phyloP scores from a whole-genome alignment of 2,329 filamentous ascomycete genomes.

The Talaromyces funiculosus region DNA sequence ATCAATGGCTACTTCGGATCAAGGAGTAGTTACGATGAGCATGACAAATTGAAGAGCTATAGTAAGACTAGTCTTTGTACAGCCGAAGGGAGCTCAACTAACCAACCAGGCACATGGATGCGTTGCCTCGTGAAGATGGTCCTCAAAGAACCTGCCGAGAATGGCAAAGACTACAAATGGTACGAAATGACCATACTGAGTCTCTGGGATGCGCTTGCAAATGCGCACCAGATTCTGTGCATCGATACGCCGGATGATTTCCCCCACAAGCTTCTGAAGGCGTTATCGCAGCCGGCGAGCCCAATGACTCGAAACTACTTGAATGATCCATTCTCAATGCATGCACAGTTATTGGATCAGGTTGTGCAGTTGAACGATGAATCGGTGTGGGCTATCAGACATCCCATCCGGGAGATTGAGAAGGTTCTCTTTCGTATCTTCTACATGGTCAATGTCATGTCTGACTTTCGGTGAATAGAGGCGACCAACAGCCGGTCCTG shows the following conservation, averaged over 20 bases:
- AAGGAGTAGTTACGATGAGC: constrained; percentile 1
- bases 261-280: not conserved
- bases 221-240: constrained; percentile 3
- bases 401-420: constrained; percentile 11
- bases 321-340: constrained; percentile 10
- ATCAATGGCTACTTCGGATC: constrained; percentile 12
- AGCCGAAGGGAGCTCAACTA: not conserved
- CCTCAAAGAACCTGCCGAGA: not conserved
- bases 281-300: not conserved
- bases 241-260: constrained; percentile 10
- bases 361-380: constrained; percentile 10
- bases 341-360: constrained; percentile 10
- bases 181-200: constrained; percentile 13
- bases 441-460: not conserved
- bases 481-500: constrained; percentile 4
- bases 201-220: constrained; percentile 2
- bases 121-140: constrained; percentile 14
- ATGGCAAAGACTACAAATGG: constrained; percentile 14
- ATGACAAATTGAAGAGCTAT: constrained; percentile 8
- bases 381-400: constrained; percentile 11
- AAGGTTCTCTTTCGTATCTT: not conserved
- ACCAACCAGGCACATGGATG: constrained; percentile 11
- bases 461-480: not conserved
- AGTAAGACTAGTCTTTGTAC: not conserved
- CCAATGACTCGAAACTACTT: not conserved